A percentile compares a stretch with the other conserved stretches of the same genome.
phyloP scores from a whole-genome alignment of 2,329 filamentous ascomycete genomes.

The Cercospora nicotianae region DNA sequence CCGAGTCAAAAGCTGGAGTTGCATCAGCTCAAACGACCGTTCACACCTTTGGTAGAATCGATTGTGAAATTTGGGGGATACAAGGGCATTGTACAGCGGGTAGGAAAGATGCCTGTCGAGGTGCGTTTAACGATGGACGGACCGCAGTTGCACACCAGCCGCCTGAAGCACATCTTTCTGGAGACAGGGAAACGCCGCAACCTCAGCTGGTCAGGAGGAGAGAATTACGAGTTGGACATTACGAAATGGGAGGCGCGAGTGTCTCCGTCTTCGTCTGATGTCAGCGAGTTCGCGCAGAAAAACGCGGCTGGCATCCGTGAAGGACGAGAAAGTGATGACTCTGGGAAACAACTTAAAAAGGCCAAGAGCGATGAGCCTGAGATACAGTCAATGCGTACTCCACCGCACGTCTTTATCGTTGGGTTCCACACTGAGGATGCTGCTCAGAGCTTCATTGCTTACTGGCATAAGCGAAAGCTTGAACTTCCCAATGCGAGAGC shows the following conservation, averaged over 20 bases:
- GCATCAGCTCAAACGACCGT: slow-evolving; percentile 39
- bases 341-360: neutral
- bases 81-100: slow-evolving; percentile 29
- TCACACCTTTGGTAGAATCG: slow-evolving; percentile 34
- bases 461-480: slow-evolving; percentile 55
- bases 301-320: slow-evolving; percentile 8
- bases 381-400: slow-evolving; percentile 45
- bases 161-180: slow-evolving; percentile 32
- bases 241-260: slow-evolving; percentile 31
- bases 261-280: neutral
- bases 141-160: slow-evolving; percentile 31
- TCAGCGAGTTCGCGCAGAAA: slow-evolving; percentile 11
- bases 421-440: slow-evolving; percentile 57
- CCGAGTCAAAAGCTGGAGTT: slow-evolving; percentile 42
- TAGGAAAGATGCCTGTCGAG: slow-evolving; percentile 36
- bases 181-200: slow-evolving; percentile 28
- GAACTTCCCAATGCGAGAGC: slow-evolving; percentile 29
- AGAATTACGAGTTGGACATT: slow-evolving; percentile 29
- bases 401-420: slow-evolving; percentile 45
- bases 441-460: slow-evolving; percentile 53
- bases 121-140: slow-evolving; percentile 39
- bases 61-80: slow-evolving; percentile 43
- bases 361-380: neutral
- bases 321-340: neutral
- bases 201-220: slow-evolving; percentile 35